These are phyloP conservation scores for Bretschneidera sinensis DNA, from an alignment of 345 rosid genomes.

Conservation along the genomic window DNA sequence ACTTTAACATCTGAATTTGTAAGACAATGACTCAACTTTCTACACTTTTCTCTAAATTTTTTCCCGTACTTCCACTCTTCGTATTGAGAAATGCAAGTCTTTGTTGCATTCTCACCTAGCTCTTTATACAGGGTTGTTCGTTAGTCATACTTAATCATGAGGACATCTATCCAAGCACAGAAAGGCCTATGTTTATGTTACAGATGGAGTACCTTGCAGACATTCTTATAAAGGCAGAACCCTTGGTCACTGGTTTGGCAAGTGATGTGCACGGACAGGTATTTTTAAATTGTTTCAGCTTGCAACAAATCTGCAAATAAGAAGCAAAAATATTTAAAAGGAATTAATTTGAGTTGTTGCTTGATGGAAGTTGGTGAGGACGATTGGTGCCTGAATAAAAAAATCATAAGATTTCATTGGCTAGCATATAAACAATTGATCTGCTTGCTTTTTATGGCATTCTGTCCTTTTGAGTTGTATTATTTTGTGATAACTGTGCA, in stretches of 20 bases:
- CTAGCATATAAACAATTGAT: not conserved
- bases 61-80: not conserved
- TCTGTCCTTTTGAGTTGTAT: no score
- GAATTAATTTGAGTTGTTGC: not conserved
- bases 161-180: slow-evolving; percentile 61
- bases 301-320: not conserved
- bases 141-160: slow-evolving; percentile 63
- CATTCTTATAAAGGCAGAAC: slow-evolving; percentile 70
- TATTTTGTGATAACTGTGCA: no score
- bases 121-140: slow-evolving; percentile 63
- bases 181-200: slow-evolving; percentile 42
- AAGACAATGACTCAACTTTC: slow-evolving; percentile 25
- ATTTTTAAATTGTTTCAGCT: slow-evolving; percentile 1
- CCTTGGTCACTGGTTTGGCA: slow-evolving; percentile 90
- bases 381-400: not conserved
- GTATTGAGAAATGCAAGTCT: not conserved
- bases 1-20: slow-evolving; percentile 70
- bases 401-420: no score
- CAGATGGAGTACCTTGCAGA: slow-evolving; percentile 71
- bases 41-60: not conserved
- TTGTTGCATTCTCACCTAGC: slow-evolving; percentile 9
- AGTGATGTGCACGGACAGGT: slow-evolving; percentile 96
- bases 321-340: not conserved
- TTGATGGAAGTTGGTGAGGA: not conserved
- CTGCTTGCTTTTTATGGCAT: not conserved